Evolutionary conservation across 768 basidiomycete species (phyloP).

Genomic region (Phaeotremella fagi): DNA sequence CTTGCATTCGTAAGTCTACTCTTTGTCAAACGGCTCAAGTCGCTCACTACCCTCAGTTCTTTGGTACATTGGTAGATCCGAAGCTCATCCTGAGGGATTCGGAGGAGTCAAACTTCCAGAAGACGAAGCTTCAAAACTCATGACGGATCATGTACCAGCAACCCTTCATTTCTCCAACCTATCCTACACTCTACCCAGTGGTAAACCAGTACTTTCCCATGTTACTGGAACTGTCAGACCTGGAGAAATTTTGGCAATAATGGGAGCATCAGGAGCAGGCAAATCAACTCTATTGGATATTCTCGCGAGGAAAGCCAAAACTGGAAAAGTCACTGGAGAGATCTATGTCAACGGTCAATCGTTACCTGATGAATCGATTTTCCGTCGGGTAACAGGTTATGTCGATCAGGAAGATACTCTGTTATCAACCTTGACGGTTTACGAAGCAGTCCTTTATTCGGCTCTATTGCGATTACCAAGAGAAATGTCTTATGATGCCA

Average conservation of each 20-base stretch:
- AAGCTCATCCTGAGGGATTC: constrained; percentile 56
- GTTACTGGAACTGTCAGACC: constrained; percentile 80
- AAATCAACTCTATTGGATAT: constrained; percentile 97
- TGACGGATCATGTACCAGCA: constrained; percentile 91
- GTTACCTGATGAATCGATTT: constrained; percentile 63
- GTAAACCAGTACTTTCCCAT: constrained; percentile 66
- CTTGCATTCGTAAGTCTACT: constrained; percentile 57
- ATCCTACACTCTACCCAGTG: constrained; percentile 66
- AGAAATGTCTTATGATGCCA: constrained; percentile 94
- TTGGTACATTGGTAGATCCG: constrained; percentile 84
- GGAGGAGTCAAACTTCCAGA: constrained; percentile 58
- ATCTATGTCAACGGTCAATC: constrained; percentile 81
- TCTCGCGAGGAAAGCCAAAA: constrained; percentile 82
- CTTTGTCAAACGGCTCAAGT: neutral
- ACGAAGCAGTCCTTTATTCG: constrained; percentile 93
- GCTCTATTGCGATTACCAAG: constrained; percentile 82
- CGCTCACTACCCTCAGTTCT: constrained; percentile 53
- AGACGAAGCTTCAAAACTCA: constrained; percentile 72
- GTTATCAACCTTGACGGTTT: constrained; percentile 95
- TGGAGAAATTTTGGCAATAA: constrained; percentile 88
- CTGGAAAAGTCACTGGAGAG: constrained; percentile 67
- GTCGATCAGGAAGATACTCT: constrained; percentile 98
- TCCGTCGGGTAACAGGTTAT: constrained; percentile 82
- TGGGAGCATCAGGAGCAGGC: constrained; percentile 95
- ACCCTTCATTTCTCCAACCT: constrained; percentile 84